These are phyloP conservation scores for Euphorbia schlechtendalii DNA, from an alignment of 441 rosid species.

Conservation along the genomic window DNA sequence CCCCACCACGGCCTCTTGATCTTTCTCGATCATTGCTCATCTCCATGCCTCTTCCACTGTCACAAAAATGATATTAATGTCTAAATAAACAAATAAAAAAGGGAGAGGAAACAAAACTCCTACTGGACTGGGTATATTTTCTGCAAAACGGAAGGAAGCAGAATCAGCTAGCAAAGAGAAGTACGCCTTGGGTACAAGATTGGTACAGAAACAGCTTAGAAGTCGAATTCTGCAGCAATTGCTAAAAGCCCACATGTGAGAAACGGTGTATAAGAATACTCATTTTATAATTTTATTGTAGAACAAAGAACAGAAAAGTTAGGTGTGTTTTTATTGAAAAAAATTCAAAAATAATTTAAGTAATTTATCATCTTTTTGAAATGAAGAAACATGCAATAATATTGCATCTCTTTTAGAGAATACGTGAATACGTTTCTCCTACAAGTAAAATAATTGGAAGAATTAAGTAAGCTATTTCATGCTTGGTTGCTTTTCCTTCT, in stretches of 20 bases:
- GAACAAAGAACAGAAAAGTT: too few relatives aligned
- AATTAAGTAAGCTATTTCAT: too few relatives aligned
- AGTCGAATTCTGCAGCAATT: slow-evolving; percentile 11
- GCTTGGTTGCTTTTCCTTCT: too few relatives aligned
- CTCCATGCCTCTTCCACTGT: slow-evolving; percentile 39
- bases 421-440: too few relatives aligned
- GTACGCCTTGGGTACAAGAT: neutral
- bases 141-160: slow-evolving; percentile 22
- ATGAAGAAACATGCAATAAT: too few relatives aligned
- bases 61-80: slow-evolving; percentile 7
- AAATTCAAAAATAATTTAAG: too few relatives aligned
- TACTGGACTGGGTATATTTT: slow-evolving; percentile 32
- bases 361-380: too few relatives aligned
- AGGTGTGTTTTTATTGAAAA: too few relatives aligned
- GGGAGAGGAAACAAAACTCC: slow-evolving; percentile 29
- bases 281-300: too few relatives aligned
- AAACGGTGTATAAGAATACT: neutral
- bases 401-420: too few relatives aligned
- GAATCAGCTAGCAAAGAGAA: slow-evolving; percentile 16
- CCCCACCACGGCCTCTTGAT: slow-evolving; percentile 41
- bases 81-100: neutral
- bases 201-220: neutral
- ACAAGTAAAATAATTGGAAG: too few relatives aligned
- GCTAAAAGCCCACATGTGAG: slow-evolving; percentile 5
- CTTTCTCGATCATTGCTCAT: slow-evolving; percentile 34